Conservation (phyloP, 441 rosid species). For the Populus hybrid region DNA sequence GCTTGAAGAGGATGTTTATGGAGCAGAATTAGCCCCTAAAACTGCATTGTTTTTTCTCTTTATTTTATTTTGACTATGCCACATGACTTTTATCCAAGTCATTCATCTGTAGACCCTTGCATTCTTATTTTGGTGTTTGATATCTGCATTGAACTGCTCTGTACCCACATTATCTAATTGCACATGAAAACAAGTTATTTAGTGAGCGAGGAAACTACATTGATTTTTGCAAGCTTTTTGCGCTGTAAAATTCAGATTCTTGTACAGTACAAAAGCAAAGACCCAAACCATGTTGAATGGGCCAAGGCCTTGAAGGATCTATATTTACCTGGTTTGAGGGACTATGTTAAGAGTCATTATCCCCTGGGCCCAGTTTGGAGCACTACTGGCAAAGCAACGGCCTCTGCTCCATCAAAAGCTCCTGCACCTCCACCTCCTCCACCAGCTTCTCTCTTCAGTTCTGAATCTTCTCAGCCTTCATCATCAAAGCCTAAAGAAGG, state of each 20-base stretch:
- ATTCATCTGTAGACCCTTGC: not conserved
- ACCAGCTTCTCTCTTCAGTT: slow-evolving; percentile 62
- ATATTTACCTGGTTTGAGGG: slow-evolving; percentile 84
- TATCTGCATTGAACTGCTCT: not conserved
- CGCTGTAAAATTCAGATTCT: slow-evolving; percentile 52
- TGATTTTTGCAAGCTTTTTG: slow-evolving; percentile 12
- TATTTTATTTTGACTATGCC: not conserved
- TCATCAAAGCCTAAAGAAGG: slow-evolving; percentile 79
- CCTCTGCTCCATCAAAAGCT: slow-evolving; percentile 52
- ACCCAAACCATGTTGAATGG: slow-evolving; percentile 94
- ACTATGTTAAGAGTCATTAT: slow-evolving; percentile 78
- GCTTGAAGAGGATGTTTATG: not conserved
- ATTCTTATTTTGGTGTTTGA: not conserved
- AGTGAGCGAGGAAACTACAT: not conserved
- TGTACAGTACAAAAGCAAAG: slow-evolving; percentile 81
- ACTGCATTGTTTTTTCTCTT: not conserved
- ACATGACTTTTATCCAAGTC: not conserved
- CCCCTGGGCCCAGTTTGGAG: slow-evolving; percentile 96
- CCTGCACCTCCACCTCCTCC: slow-evolving; percentile 86
- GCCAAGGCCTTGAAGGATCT: slow-evolving; percentile 92
- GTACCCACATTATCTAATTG: not conserved
- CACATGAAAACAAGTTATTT: not conserved
- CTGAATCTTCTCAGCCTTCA: slow-evolving; percentile 68
- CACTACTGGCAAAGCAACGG: slow-evolving; percentile 50
- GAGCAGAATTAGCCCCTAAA: not conserved